A percentile compares a stretch with the other conserved stretches of the same genome.
These are phyloP conservation scores for Kwoniella bestiolae DNA, from an alignment of 768 basidiomycete genomes.

Conservation along the genomic window DNA sequence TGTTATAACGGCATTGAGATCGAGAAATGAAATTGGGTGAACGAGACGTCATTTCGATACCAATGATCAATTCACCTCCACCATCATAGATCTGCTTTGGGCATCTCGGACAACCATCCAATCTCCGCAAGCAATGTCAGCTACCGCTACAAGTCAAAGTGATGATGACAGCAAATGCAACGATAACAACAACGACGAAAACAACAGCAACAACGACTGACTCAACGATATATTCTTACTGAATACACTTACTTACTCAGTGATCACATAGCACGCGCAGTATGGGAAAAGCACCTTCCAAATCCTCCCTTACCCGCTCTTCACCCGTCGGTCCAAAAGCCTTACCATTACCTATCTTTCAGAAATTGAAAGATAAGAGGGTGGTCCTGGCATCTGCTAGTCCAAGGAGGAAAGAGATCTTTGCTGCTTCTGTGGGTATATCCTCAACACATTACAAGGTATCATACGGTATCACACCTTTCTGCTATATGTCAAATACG, in stretches of 20 bases:
- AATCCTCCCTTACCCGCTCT: conserved; percentile 17
- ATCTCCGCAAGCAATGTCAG: too few species aligned
- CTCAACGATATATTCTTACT: too few species aligned
- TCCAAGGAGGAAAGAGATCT: conserved; percentile 80
- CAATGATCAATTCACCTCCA: conserved; percentile 4
- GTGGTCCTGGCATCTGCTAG: conserved; percentile 86
- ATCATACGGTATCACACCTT: too few species aligned
- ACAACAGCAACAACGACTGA: too few species aligned
- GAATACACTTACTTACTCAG: too few species aligned
- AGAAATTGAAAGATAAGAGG: conserved; percentile 74
- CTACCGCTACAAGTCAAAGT: too few species aligned
- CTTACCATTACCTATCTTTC: conserved; percentile 55
- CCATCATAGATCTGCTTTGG: neutral
- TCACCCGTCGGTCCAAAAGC: conserved; percentile 52
- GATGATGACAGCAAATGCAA: too few species aligned
- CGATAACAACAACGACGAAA: too few species aligned
- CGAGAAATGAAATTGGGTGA: neutral
- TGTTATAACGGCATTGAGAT: conserved; percentile 12
- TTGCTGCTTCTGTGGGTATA: conserved; percentile 71
- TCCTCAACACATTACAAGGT: neutral
- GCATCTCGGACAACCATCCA: too few species aligned
- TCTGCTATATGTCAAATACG: too few species aligned
- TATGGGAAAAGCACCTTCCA: conserved; percentile 13
- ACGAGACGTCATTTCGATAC: neutral
- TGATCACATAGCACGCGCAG: neutral